phyloP scores from a whole-genome alignment of 805 yeast species.

The Kazachstania viticola region DNA sequence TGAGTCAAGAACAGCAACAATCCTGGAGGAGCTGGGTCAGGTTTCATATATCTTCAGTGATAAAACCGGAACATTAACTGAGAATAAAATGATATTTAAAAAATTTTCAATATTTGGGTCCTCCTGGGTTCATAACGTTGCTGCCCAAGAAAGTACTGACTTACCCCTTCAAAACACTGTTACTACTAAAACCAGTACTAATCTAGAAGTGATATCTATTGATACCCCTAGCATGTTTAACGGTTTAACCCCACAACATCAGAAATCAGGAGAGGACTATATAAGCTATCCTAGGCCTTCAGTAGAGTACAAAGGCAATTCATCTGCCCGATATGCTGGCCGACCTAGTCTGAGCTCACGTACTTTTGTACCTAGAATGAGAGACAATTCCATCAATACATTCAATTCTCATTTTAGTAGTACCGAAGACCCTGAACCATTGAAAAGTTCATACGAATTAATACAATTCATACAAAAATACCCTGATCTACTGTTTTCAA shows the following conservation, averaged over 20 bases:
- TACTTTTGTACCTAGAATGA: constrained; percentile 5
- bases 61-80: constrained; percentile 95
- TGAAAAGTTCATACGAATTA: constrained; percentile 52
- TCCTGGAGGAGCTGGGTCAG: constrained; percentile 93
- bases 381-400: neutral
- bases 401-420: constrained; percentile 1
- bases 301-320: constrained; percentile 32
- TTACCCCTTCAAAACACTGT: neutral
- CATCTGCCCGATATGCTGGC: constrained; percentile 34
- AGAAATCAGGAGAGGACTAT: neutral
- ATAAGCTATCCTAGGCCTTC: constrained; percentile 19
- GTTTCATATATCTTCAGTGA: constrained; percentile 91
- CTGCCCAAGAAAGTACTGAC: constrained; percentile 12
- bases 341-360: constrained; percentile 48
- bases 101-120: constrained; percentile 81
- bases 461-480: constrained; percentile 56
- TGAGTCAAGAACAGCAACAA: constrained; percentile 89
- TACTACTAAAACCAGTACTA: neutral
- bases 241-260: neutral
- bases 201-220: neutral
- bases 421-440: constrained; percentile 12
- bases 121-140: constrained; percentile 78
- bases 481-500: constrained; percentile 61
- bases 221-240: neutral
- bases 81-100: constrained; percentile 84